phyloP scores from a whole-genome alignment of 768 basidiomycete species.

The Aureoboletus auriporus region DNA sequence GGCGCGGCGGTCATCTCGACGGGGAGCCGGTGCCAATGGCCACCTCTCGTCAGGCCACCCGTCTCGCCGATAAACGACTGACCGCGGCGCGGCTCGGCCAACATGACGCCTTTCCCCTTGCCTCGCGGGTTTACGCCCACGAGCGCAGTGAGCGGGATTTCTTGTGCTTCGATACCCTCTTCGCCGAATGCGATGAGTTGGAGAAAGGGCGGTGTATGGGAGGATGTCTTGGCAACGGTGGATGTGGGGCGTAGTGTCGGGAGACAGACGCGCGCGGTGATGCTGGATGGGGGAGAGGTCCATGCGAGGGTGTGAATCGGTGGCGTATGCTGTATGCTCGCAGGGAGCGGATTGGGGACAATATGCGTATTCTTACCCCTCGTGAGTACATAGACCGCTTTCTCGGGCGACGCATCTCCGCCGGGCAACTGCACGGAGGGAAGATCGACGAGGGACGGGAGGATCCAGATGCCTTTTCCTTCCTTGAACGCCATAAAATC shows the following conservation, averaged over 20 bases:
- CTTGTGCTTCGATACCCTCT: slow-evolving; percentile 71
- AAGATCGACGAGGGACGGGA: slow-evolving; percentile 23
- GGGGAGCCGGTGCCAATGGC: slow-evolving; percentile 41
- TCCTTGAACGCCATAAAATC: slow-evolving; percentile 41
- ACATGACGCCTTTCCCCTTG: slow-evolving; percentile 46
- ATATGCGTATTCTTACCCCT: slow-evolving; percentile 67
- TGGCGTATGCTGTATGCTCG: slow-evolving; percentile 38
- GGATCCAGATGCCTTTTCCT: slow-evolving; percentile 23
- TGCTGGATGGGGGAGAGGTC: slow-evolving; percentile 52
- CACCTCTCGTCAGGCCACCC: slow-evolving; percentile 42
- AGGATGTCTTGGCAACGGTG: background rate
- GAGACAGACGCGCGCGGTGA: slow-evolving; percentile 49
- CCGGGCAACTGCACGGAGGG: slow-evolving; percentile 17
- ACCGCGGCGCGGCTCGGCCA: slow-evolving; percentile 44
- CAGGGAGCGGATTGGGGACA: slow-evolving; percentile 62
- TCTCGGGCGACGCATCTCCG: slow-evolving; percentile 25
- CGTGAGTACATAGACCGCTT: slow-evolving; percentile 59
- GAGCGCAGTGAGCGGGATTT: slow-evolving; percentile 53
- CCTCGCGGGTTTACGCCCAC: slow-evolving; percentile 18
- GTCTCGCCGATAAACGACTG: slow-evolving; percentile 65
- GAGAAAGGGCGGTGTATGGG: slow-evolving; percentile 40
- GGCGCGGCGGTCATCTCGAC: slow-evolving; percentile 13
- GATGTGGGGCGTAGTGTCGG: slow-evolving; percentile 14
- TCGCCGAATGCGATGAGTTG: slow-evolving; percentile 70
- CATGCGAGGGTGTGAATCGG: slow-evolving; percentile 58